Evolutionary conservation across 495 filamentous ascomycete species (phyloP), one percentile per base, ranked within the genome.

Genomic region (Neurospora terricola): DNA sequence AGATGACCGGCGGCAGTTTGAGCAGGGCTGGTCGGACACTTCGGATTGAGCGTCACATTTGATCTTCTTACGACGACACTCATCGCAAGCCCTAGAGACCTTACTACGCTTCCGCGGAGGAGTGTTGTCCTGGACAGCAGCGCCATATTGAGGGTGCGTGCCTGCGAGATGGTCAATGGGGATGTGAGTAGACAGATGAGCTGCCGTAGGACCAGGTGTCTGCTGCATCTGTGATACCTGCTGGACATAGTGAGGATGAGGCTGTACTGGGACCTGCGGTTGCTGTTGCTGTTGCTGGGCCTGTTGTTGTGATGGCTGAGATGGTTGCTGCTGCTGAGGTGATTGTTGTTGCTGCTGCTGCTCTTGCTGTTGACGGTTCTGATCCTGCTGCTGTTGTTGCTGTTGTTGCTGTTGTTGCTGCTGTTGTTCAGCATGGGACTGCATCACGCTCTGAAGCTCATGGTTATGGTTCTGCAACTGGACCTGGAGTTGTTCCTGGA

Each of bases 1-100:
- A 5, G 88, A 87, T 7, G 94, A 90, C 45, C 95, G 88, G 70
- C 90, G 90, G 80, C 95, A 98, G 77, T 93, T 96, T 3, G 92
- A 91, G 77, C 95, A 98, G 16, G 91, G 90, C 76, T 92, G 90
- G 14, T 92, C 90, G 27, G 90, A 90, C 12, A 88, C 88, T 78
- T 97, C 94, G 12, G 91, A 91, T 72, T 89, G 90, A 6, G 94
- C 93, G 85, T 98, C 94, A 76, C 95, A 98, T 77, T 94, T 92
- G 75, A 98, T 94, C 91, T 98, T 98, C 81, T 98, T 98, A 70
- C 95, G 88, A 69, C 95, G 88, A 78, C 95, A 98, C 78, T 98
- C 95, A 81, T 98, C 95, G 75, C 95, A 98, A 1, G 95, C 95
- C 36, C 94, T 86, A 3, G 95, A 97, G 0, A 97, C 94, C 82